Percentiles rank a stretch among this genome's conserved stretches.
phyloP scores from a whole-genome alignment of 352 stramenopile genomes.

The Pythium chondricola region DNA sequence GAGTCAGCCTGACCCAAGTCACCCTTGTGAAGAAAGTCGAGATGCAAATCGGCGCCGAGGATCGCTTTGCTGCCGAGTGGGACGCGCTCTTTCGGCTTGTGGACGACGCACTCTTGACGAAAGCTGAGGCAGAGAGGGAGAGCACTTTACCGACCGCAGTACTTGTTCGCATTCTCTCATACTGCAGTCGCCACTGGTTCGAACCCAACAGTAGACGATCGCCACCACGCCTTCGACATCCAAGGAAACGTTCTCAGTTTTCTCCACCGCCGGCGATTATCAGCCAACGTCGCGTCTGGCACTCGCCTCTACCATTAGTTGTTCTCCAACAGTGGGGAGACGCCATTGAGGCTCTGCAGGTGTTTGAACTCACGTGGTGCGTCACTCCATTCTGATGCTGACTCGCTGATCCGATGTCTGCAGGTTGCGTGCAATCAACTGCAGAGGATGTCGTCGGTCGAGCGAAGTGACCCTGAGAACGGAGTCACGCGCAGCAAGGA shows the following conservation, averaged over 20 bases:
- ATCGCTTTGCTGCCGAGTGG: conserved; percentile 28
- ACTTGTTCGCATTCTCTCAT: conserved; percentile 40
- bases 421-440: conserved; percentile 14
- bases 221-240: no score
- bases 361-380: no score
- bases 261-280: no score
- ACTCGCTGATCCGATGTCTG: background rate
- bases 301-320: no score
- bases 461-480: conserved; percentile 4
- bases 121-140: conserved; percentile 20
- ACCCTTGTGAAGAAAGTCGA: conserved; percentile 34
- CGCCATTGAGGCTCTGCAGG: no score
- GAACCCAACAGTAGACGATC: no score
- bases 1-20: conserved; percentile 26
- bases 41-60: conserved; percentile 27
- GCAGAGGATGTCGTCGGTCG: conserved; percentile 5
- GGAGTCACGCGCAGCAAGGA: conserved; percentile 3
- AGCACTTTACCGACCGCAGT: conserved; percentile 23
- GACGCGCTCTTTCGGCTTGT: conserved; percentile 18
- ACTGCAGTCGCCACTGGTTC: conserved; percentile 61
- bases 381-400: no score
- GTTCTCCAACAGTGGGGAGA: no score
- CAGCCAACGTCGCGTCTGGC: no score
- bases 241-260: no score
- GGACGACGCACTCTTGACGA: conserved; percentile 27